Evolutionary conservation across 495 filamentous ascomycete genomes (phyloP), one percentile per base, ranked within the genome.

Genomic region (Endocarpon pusillum): DNA sequence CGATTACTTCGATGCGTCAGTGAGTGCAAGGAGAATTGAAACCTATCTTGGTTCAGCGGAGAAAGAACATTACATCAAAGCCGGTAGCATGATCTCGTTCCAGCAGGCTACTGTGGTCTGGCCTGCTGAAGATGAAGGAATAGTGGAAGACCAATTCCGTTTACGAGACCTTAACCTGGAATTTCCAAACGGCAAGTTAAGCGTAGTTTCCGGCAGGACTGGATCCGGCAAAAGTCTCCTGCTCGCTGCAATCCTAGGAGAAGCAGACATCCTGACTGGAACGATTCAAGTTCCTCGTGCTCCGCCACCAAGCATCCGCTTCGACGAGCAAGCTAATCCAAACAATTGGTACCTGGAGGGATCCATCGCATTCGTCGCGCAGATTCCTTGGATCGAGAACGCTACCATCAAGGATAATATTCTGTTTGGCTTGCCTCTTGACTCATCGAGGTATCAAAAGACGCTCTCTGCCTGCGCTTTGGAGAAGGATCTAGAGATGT

Each of bases 311-410:
- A 35, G 44, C 1, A 57, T 65, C 17, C 55, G 65, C 7, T 58
- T 56, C 12, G 57, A 65, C 29, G 55, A 71, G 33, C 66, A 52
- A 41, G 78, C 75, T 1, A 75, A 67, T 19, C 64, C 51, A 29
- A 65, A 59, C 26, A 72, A 82, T 34, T 85, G 79, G 79, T 71
- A 80, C 33, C 61, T 82, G 15, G 69, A 75, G 11, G 61, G 61
- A 1, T 61, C 70, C 1, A 69, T 83, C 30, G 80, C 80, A 1
- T 89, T 75, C 47, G 79, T 89, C 19, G 71, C 78, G 4, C 81
- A 89, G 48, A 81, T 76, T 12, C 81, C 81, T 0, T 89, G 81
- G 81, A 83, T 89, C 37, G 81, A 86, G 41, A 86, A 86, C 42
- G 77, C 77, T 0, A 78, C 66, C 4, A 73, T 89, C 42, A 71